Conservation (phyloP, 768 basidiomycete species). For the Termitomyces bulborhizus region DNA sequence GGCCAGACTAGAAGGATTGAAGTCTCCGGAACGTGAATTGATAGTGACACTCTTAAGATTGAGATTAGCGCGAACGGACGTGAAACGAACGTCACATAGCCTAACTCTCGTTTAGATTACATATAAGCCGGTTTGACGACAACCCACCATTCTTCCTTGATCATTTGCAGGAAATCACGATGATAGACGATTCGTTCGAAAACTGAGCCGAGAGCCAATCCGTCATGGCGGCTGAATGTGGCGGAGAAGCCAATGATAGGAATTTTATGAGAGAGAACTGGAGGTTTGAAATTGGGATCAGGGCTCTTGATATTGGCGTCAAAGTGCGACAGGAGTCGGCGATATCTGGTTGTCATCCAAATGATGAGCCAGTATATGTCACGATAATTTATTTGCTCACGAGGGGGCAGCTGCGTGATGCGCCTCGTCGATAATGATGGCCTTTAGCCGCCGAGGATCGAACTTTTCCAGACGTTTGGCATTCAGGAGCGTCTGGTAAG, state of each 20-base stretch:
- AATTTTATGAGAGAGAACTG: conserved; percentile 40
- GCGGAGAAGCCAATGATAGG: conserved; percentile 94
- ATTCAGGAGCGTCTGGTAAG: conserved; percentile 78
- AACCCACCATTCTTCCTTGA: conserved; percentile 79
- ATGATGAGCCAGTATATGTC: background rate
- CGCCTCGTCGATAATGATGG: conserved; percentile 87
- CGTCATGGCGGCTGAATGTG: conserved; percentile 90
- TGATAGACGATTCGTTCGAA: conserved; percentile 94
- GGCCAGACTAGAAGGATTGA: conserved; percentile 70
- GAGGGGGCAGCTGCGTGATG: conserved; percentile 94
- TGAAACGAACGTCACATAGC: conserved; percentile 86
- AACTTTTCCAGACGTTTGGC: conserved; percentile 68
- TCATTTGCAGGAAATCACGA: conserved; percentile 86
- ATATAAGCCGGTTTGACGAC: conserved; percentile 1
- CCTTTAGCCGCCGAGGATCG: conserved; percentile 57
- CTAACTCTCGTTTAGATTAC: conserved; percentile 27
- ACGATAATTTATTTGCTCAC: conserved; percentile 32
- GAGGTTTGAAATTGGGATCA: conserved; percentile 33
- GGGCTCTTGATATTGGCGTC: conserved; percentile 57
- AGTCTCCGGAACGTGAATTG: conserved; percentile 71
- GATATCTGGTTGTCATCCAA: conserved; percentile 43
- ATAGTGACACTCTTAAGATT: conserved; percentile 63
- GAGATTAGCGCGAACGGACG: conserved; percentile 71
- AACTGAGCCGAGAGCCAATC: conserved; percentile 80
- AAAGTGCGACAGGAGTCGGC: conserved; percentile 80